Evolutionary conservation across 1,284 basidiomycete genomes (phyloP).

Genomic region (Cryptococcus sp.): DNA sequence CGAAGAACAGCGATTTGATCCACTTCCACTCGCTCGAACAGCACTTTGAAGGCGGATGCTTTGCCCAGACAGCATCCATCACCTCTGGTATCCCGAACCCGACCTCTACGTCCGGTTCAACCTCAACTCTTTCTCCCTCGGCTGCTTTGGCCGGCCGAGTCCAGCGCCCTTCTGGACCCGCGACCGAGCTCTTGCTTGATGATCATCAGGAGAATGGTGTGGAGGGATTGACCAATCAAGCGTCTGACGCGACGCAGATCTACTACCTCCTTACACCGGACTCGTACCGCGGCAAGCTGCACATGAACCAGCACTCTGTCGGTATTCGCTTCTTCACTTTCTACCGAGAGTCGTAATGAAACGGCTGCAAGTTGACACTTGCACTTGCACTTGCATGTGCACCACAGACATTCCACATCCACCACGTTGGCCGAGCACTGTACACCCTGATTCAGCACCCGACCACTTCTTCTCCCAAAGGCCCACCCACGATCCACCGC

Average conservation of each 20-base stretch:
- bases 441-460: slow-evolving; percentile 49
- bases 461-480: slow-evolving; percentile 3
- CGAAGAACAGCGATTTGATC: slow-evolving; percentile 32
- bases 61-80: slow-evolving; percentile 31
- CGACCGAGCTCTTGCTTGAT: slow-evolving; percentile 13
- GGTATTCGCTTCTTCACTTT: not conserved
- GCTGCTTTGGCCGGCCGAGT: slow-evolving; percentile 13
- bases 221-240: slow-evolving; percentile 1
- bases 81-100: slow-evolving; percentile 15
- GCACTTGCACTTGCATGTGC: not conserved
- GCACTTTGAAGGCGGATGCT: slow-evolving; percentile 48
- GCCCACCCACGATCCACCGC: slow-evolving; percentile 32
- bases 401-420: slow-evolving; percentile 44
- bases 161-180: slow-evolving; percentile 25
- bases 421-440: slow-evolving; percentile 41
- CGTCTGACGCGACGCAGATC: slow-evolving; percentile 37
- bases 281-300: slow-evolving; percentile 41
- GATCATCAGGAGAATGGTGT: not conserved
- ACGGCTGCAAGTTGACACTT: too few relatives aligned
- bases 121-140: slow-evolving; percentile 6
- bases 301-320: slow-evolving; percentile 46
- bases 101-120: not conserved
- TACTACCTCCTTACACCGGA: slow-evolving; percentile 46
- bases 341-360: too few relatives aligned
- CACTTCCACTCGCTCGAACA: slow-evolving; percentile 29